phyloP scores from a whole-genome alignment of 2,329 filamentous ascomycete genomes.

The Clonostachys chloroleuca region DNA sequence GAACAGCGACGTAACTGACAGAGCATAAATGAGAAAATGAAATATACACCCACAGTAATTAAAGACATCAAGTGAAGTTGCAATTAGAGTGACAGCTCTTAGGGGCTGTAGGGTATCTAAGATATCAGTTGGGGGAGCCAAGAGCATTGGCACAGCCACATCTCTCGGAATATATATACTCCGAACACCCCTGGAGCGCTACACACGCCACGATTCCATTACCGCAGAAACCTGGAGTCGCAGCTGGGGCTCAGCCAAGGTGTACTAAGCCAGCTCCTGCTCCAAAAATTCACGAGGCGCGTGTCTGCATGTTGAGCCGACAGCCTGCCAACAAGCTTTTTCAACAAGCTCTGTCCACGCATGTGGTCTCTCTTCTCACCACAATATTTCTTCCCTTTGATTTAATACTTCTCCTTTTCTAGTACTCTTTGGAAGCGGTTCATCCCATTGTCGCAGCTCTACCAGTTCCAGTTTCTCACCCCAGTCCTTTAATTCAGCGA shows the following conservation, averaged over 20 bases:
- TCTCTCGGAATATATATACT: background rate
- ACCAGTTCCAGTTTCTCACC: background rate
- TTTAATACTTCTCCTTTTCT: no score
- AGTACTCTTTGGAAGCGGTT: background rate
- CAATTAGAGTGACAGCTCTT: no score
- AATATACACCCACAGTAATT: no score
- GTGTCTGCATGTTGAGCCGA: background rate
- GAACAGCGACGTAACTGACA: no score
- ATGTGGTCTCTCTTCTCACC: background rate
- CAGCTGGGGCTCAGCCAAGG: no score
- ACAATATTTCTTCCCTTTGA: background rate
- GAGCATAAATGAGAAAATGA: no score
- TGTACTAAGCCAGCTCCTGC: background rate
- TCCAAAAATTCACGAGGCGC: conserved; percentile 2
- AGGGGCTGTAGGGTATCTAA: no score
- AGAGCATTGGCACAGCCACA: background rate
- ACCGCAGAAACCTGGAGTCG: no score
- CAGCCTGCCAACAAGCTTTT: no score
- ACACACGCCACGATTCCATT: background rate
- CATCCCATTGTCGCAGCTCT: background rate
- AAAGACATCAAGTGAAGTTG: no score
- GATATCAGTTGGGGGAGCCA: no score
- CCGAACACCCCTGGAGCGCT: background rate
- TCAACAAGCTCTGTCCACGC: background rate
- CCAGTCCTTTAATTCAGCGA: background rate